Base-by-base conservation (phyloP, 495 filamentous ascomycete species). In the Hypoxylon fuscum region DNA sequence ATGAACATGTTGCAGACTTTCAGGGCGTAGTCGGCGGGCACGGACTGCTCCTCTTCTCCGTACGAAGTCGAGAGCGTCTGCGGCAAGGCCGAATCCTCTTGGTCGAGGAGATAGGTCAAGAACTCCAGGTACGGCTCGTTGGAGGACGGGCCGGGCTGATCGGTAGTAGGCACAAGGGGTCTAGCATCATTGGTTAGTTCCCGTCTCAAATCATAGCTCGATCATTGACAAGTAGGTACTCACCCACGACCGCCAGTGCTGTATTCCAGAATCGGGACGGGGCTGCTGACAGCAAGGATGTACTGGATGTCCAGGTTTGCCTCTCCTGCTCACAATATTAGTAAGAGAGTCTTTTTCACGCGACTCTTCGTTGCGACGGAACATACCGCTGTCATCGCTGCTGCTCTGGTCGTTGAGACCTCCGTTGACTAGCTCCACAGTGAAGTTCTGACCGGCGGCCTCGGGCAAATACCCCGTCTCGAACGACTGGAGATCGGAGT, bases 111-210 rank as follows among this genome's bases (percentile, higher is more conserved):
- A 11, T 69, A 90, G 15, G 86, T 82, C 23, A 95, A 81, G 62
- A 87, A 91, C 1, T 86, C 82, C 4, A 93, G 77, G 69, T 90
- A 95, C 0, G 90, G 90, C 79, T 93, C 90, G 71, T 92, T 92
- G 44, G 64, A 80, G 60, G 53, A 76, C 68, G 31, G 72, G 46
- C 42, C 79, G 0, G 85, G 84, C 55, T 85, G 72, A 57, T 86
- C 82, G 3, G 83, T 73, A 53, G 90, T 87, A 1, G 89, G 88
- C 7, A 87, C 77, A 25, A 90, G 83, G 1, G 78, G 77, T 52
- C 68, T 71, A 40, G 9, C 22, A 32, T 4, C 11, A 38, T 5
- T 9, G 17, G 60, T 68, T 15, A 71, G 65, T 46, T 51, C 22
- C 12, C 2, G 7, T 46, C 21, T 11, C 18, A 45, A 49, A 3